phyloP scores from a whole-genome alignment of 2,329 filamentous ascomycete genomes.

The Chrysosporium queenslandicum region DNA sequence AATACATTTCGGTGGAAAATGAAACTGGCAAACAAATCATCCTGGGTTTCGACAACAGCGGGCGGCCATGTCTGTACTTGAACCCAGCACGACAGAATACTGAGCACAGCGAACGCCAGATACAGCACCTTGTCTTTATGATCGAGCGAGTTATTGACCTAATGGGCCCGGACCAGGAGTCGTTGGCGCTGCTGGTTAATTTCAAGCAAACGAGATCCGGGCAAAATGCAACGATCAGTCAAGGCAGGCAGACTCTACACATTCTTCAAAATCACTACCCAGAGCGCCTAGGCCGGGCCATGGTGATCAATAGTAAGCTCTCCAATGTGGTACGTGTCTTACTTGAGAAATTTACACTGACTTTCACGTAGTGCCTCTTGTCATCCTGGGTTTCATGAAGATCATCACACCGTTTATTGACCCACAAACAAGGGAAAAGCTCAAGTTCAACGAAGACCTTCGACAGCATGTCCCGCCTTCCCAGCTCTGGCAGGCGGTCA shows the following conservation, averaged over 20 bases:
- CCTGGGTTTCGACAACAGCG: slow-evolving; percentile 74
- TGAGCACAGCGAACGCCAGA: slow-evolving; percentile 70
- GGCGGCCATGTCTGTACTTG: slow-evolving; percentile 82
- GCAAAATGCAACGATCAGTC: slow-evolving; percentile 64
- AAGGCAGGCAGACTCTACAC: slow-evolving; percentile 72
- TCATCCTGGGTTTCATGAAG: slow-evolving; percentile 91
- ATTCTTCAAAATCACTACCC: slow-evolving; percentile 96
- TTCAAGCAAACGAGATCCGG: slow-evolving; percentile 71
- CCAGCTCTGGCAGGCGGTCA: slow-evolving; percentile 71
- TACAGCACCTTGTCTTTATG: slow-evolving; percentile 94
- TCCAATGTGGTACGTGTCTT: background rate
- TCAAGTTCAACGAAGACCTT: slow-evolving; percentile 96
- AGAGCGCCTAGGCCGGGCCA: slow-evolving; percentile 74
- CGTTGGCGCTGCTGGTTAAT: slow-evolving; percentile 76
- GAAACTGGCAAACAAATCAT: slow-evolving; percentile 93
- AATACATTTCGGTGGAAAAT: slow-evolving; percentile 87
- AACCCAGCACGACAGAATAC: slow-evolving; percentile 90
- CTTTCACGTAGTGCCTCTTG: slow-evolving; percentile 64
- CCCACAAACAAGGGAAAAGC: slow-evolving; percentile 81
- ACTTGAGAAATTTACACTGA: too few relatives aligned
- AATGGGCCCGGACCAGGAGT: slow-evolving; percentile 80
- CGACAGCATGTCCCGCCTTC: slow-evolving; percentile 65
- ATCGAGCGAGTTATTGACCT: slow-evolving; percentile 80
- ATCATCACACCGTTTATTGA: slow-evolving; percentile 94
- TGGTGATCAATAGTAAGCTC: slow-evolving; percentile 73